Conservation (phyloP, 1,139 yeast genomes). For the Suhomyces chickasaworum region DNA sequence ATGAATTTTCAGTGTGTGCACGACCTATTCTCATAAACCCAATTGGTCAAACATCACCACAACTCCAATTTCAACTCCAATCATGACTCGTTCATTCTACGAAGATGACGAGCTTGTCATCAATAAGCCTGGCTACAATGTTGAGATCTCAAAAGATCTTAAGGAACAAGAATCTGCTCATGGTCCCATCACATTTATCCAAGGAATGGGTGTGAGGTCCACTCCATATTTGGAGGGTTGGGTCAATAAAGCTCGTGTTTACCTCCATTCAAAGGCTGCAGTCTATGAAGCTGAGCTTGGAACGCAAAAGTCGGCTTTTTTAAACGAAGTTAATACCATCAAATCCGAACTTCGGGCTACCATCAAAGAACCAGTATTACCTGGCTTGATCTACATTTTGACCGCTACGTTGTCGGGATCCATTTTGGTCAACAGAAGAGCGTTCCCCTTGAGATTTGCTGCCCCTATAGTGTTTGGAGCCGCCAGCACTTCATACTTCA, state of each 20-base stretch:
- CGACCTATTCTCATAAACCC: conserved; percentile 6
- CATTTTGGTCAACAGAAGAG: conserved; percentile 49
- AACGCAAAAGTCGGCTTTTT: conserved; percentile 47
- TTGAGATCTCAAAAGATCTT: conserved; percentile 38
- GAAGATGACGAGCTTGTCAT: conserved; percentile 51
- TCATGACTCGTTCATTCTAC: conserved; percentile 44
- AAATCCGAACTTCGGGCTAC: conserved; percentile 26
- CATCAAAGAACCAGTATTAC: conserved; percentile 52
- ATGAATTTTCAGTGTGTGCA: neutral
- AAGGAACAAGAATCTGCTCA: conserved; percentile 42
- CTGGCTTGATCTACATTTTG: conserved; percentile 54
- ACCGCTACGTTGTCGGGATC: conserved; percentile 60
- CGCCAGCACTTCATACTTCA: conserved; percentile 37
- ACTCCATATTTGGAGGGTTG: conserved; percentile 49
- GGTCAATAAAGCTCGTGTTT: conserved; percentile 40
- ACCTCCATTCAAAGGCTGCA: conserved; percentile 39
- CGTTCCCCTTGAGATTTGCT: conserved; percentile 51
- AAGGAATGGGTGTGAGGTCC: conserved; percentile 57
- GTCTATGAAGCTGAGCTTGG: conserved; percentile 43
- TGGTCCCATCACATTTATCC: conserved; percentile 43
- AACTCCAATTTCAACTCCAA: neutral
- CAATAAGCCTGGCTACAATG: conserved; percentile 51
- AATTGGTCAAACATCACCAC: conserved; percentile 2
- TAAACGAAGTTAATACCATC: conserved; percentile 40
- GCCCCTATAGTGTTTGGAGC: conserved; percentile 54